phyloP scores from a whole-genome alignment of 140 eudicot genomes.

The Anethum foeniculum region DNA sequence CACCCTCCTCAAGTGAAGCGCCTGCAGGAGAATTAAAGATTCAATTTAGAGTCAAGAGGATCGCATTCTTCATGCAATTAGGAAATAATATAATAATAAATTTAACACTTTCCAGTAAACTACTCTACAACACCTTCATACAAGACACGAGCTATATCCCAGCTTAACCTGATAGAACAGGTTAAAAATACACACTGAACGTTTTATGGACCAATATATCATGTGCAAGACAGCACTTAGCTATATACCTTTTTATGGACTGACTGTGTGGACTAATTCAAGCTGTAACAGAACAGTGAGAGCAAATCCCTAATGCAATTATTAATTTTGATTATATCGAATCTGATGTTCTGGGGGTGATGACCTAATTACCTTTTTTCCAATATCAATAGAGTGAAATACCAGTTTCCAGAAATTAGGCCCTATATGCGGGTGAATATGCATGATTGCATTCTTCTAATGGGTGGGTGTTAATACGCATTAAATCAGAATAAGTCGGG shows the following conservation, averaged over 20 bases:
- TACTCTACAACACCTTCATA: background rate
- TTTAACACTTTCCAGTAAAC: background rate
- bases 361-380: background rate
- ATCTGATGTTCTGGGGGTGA: background rate
- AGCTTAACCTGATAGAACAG: background rate
- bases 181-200: background rate
- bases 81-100: no score
- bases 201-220: background rate
- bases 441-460: background rate
- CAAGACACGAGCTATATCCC: background rate
- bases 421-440: background rate
- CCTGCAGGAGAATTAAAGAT: slow-evolving; percentile 56
- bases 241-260: background rate
- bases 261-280: background rate
- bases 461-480: background rate
- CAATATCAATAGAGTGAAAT: background rate
- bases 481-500: background rate
- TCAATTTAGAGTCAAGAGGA: slow-evolving; percentile 22
- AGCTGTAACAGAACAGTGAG: background rate
- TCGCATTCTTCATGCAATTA: background rate
- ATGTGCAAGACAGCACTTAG: background rate
- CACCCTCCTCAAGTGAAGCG: slow-evolving; percentile 58
- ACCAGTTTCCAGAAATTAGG: background rate
- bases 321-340: background rate
- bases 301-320: background rate